Conservation (phyloP, 192 early-diverging fungal genomes). For the Geosiphon pyriformis region DNA sequence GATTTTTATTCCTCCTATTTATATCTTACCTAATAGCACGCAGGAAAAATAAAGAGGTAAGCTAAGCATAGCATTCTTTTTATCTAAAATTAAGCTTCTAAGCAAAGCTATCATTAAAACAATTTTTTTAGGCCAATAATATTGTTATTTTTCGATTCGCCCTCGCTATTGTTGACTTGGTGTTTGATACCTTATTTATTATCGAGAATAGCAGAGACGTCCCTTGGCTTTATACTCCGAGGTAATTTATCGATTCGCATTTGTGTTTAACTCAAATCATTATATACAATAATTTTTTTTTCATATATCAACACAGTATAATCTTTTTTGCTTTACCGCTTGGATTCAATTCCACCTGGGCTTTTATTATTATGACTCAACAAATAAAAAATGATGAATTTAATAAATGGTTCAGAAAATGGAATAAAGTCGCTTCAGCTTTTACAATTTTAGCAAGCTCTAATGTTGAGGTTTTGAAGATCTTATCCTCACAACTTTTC, state of each 20-base stretch:
- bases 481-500: not conserved
- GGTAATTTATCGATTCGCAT: not conserved
- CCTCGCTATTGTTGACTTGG: not conserved
- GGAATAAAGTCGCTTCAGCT: not conserved
- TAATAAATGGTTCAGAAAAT: not conserved
- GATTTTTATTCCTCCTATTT: not conserved
- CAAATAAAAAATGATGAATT: not conserved
- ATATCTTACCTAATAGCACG: not conserved
- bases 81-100: too few relatives aligned
- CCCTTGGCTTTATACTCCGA: not conserved
- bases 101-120: too few relatives aligned
- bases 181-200: not conserved
- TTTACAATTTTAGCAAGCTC: slow-evolving; percentile 16
- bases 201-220: not conserved
- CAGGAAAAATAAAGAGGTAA: not conserved
- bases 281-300: not conserved
- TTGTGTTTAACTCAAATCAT: not conserved
- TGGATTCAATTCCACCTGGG: not conserved
- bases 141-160: slow-evolving; percentile 7
- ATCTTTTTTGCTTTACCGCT: slow-evolving; percentile 1
- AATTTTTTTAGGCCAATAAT: slow-evolving; percentile 16
- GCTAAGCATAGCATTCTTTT: too few relatives aligned
- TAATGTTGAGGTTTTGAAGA: slow-evolving; percentile 5
- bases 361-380: slow-evolving; percentile 3
- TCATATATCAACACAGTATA: not conserved